Base-by-base conservation (phyloP, 768 basidiomycete genomes). In the Leccinum incarnatum region DNA sequence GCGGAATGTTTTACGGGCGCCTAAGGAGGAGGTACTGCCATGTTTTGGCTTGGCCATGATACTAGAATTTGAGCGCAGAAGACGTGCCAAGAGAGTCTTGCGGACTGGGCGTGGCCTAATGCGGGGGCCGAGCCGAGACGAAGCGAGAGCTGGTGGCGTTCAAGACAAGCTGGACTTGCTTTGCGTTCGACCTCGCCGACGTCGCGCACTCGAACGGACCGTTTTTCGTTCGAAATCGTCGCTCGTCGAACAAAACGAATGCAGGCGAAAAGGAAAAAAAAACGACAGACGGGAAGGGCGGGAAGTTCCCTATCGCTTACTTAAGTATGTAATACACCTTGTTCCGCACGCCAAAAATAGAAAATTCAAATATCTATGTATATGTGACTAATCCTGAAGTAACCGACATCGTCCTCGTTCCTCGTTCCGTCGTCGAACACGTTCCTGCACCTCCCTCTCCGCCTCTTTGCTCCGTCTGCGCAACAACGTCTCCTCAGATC, bases 401-500 rank as follows among this genome's bases (percentile, higher is more conserved):
- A 75, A 68, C 61, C 72, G 72, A 71, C 76, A 76, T 53, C 81
- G 77, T 69, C 76, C 74, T 65, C 86, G 78, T 56, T 88, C 86
- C 66, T 87, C 85, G 61, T 82, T 77, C 48, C 83, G 78, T 56
- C 68, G 66, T 34, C 72, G 73, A 23, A 78, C 86, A 62, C 73
- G 66, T 60, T 73, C 76, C 58, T 60, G 51, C 67, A 79, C 65
- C 52, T 52, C 67, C 65, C 50, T 66, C 69, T 67, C 69, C 55
- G 74, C 78, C 52, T 73, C 77, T 46, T 32, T 53, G 29, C 69
- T 58, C 56, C 77, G 68, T 52, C 59, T 19, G 40, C 81, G 80
- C 73, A 75, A 75, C 23, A 84, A 49, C 32, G 72, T 65, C 47
- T 89, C 88, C 70, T 89, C 89, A n/a, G 78, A 74, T 40, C 84